These are phyloP conservation scores for Alternaria gansuensis DNA, from an alignment of 2,329 filamentous ascomycete genomes.

Conservation along the genomic window DNA sequence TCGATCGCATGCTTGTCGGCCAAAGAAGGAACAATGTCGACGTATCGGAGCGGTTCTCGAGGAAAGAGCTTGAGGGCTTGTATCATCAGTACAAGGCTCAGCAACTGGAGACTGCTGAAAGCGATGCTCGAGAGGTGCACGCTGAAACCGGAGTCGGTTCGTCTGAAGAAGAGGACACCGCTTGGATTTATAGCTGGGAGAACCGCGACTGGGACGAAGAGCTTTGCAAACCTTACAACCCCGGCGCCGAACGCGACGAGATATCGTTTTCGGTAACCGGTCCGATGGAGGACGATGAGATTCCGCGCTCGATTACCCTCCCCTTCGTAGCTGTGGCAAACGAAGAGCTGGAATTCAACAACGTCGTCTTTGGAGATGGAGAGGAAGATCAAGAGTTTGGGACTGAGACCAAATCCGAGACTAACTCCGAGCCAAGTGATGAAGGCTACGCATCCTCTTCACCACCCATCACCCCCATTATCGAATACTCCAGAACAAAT, in stretches of 20 bases:
- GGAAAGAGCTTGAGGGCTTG: conserved; percentile 4
- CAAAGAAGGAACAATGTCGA: not conserved
- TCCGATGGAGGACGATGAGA: not conserved
- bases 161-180: not conserved
- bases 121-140: not conserved
- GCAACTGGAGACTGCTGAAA: not conserved
- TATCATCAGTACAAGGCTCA: conserved; percentile 7
- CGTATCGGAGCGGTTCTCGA: not conserved
- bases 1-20: conserved; percentile 3
- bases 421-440: conserved; percentile 1
- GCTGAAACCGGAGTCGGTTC: not conserved
- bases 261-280: not conserved
- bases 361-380: conserved; percentile 12
- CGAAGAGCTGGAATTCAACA: conserved; percentile 17
- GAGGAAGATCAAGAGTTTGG: not conserved
- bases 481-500: not conserved
- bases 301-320: not conserved
- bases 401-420: not conserved
- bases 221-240: not conserved
- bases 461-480: conserved; percentile 6
- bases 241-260: not conserved
- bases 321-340: not conserved
- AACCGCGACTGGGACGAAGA: not conserved
- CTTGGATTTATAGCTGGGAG: conserved; percentile 6
- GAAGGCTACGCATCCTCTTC: conserved; percentile 24